Conservation (phyloP, 2,329 filamentous ascomycete species). For the Capronia epimyces region DNA sequence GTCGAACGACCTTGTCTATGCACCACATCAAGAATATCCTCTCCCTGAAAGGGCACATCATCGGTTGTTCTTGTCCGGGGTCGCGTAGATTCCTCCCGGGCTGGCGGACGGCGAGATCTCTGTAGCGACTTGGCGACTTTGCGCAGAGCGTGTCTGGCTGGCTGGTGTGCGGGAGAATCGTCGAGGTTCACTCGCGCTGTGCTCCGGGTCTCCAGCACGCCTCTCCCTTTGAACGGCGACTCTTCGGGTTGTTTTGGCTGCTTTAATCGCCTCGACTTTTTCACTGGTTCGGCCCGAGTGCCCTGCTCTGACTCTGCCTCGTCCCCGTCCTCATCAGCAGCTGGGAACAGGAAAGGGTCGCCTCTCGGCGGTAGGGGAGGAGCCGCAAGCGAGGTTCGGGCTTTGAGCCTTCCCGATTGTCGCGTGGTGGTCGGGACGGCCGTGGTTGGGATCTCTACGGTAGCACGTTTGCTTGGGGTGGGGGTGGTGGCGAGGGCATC, state of each 20-base stretch:
- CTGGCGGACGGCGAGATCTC: not conserved
- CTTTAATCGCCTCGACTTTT: slow-evolving; percentile 11
- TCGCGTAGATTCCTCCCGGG: not conserved
- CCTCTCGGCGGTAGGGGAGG: not conserved
- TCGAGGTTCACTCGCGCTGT: slow-evolving; percentile 21
- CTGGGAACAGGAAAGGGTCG: slow-evolving; percentile 5
- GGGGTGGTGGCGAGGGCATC: not conserved
- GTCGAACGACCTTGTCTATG: not conserved
- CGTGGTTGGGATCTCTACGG: not conserved
- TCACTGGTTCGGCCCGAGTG: slow-evolving; percentile 1
- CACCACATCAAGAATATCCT: slow-evolving; percentile 5
- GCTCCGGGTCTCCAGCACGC: slow-evolving; percentile 11
- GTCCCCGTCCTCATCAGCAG: not conserved
- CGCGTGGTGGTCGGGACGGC: slow-evolving; percentile 1
- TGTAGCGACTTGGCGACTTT: slow-evolving; percentile 3
- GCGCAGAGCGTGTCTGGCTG: not conserved
- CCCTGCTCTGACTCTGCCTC: not conserved
- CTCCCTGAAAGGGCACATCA: slow-evolving; percentile 1
- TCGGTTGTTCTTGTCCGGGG: not conserved
- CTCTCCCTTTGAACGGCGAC: slow-evolving; percentile 23
- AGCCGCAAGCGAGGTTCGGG: slow-evolving; percentile 8
- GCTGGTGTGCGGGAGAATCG: slow-evolving; percentile 18
- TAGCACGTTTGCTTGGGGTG: not conserved
- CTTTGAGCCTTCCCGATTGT: slow-evolving; percentile 12
- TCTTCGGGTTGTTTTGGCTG: slow-evolving; percentile 5